Evolutionary conservation across 352 stramenopile species (phyloP), one percentile per base, ranked within the genome.

Genomic region (Thalassiosira mediterranea): DNA sequence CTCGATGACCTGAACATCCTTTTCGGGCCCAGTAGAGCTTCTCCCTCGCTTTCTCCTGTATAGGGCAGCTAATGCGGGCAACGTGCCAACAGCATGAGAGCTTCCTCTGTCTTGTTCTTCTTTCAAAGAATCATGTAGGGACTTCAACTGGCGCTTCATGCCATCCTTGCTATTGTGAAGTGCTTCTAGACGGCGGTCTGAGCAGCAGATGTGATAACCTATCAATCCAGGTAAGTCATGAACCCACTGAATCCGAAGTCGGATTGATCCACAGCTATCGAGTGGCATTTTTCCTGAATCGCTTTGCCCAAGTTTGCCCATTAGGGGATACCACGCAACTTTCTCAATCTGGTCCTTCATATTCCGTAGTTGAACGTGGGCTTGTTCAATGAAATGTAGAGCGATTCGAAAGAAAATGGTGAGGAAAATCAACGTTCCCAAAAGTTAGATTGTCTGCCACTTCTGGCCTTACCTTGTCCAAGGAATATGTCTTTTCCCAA

Each of bases 241-340:
- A 15, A 94, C 76, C 83, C 86, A 94, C 67, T 92, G 87, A 47
- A 90, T 70, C 52, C 87, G 66, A 7, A 94, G 60, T 49, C 86
- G 79, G 13, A 94, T 77, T 19, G 83, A 91, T 31, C 89, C 89
- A 56, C 79, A 57, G 60, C 62, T 85, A 34, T 92, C 75, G 8
- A 84, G 69, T 21, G 76, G 58, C 46, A 83, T 59, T 31, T 85
- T 87, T n/a, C 81, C 83, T 21, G 86, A 31, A 58, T 88, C 87
- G 69, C 76, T 73, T 51, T 84, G 61, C n/a, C 89, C 89, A 51
- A 87, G 78, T 40, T 83, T 82, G 38, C 79, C 79, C 37, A 85
- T 79, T 15, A 94, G 40, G 32, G 89, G 89, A 72, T 87, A 94
- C 89, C 89, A 94, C 11, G 87, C 89, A 52, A 91, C 59, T 34